A percentile compares a stretch with the other conserved stretches of the same genome.
phyloP scores from a whole-genome alignment of 1,284 basidiomycete species.

The Naganishia sp. region DNA sequence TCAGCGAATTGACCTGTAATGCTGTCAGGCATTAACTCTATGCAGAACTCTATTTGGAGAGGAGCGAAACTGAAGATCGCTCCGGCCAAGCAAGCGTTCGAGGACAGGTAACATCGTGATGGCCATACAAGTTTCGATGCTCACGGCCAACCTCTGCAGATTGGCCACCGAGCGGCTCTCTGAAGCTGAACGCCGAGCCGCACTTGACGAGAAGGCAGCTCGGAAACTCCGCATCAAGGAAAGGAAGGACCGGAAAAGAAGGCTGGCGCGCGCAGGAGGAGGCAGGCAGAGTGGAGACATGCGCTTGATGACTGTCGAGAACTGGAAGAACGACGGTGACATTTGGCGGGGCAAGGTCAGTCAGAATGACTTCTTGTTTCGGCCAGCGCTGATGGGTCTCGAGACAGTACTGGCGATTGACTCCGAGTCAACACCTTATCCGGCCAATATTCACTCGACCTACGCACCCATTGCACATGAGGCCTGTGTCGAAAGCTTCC shows the following conservation, averaged over 20 bases:
- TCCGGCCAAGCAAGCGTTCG: constrained; percentile 47
- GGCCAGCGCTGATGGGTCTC: constrained; percentile 1
- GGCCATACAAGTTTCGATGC: not conserved
- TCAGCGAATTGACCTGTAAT: not conserved
- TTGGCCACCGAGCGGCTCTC: constrained; percentile 38
- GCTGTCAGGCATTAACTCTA: constrained; percentile 48
- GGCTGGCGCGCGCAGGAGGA: constrained; percentile 39
- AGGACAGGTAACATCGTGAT: constrained; percentile 31
- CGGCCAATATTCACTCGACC: constrained; percentile 47
- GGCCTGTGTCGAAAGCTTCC: constrained; percentile 20
- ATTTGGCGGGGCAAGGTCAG: constrained; percentile 38
- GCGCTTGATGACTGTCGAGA: constrained; percentile 38
- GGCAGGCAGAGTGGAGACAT: constrained; percentile 51
- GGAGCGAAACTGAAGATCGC: constrained; percentile 49
- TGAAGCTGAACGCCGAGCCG: constrained; percentile 22
- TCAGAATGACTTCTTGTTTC: not conserved
- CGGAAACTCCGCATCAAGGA: constrained; percentile 35
- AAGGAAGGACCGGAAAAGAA: constrained; percentile 38
- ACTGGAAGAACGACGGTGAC: constrained; percentile 25
- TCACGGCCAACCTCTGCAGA: constrained; percentile 19
- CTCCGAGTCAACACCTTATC: constrained; percentile 39
- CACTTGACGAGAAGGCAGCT: constrained; percentile 26
- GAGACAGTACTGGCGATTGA: constrained; percentile 45
- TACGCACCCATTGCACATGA: constrained; percentile 40
- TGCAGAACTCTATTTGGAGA: constrained; percentile 52